Percentiles rank a stretch among this genome's conserved stretches.
Evolutionary conservation across 495 filamentous ascomycete genomes (phyloP).

Genomic region (Bombardia bombarda): DNA sequence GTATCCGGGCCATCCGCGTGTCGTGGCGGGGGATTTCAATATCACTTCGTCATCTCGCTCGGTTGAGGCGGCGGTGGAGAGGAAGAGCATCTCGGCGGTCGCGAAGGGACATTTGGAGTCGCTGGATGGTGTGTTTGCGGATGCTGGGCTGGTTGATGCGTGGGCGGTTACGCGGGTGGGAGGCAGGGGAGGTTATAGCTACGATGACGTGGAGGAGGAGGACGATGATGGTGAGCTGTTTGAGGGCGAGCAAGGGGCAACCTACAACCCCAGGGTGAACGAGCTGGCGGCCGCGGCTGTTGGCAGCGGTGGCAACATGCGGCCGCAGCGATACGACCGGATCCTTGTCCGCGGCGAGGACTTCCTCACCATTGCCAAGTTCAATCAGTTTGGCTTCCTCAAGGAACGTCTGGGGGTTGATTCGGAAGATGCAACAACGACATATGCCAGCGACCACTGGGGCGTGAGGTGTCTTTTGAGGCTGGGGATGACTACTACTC

Average conservation of each 20-base stretch:
- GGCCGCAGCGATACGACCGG: constrained; percentile 53
- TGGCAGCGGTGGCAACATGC: constrained; percentile 28
- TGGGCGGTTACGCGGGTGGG: constrained; percentile 30
- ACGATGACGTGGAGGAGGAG: constrained; percentile 3
- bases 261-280: constrained; percentile 47
- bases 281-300: constrained; percentile 37
- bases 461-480: constrained; percentile 40
- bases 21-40: constrained; percentile 54
- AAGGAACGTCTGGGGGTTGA: constrained; percentile 7
- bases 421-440: neutral
- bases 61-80: constrained; percentile 39
- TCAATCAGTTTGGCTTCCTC: constrained; percentile 43
- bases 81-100: constrained; percentile 32
- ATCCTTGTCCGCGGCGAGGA: constrained; percentile 38
- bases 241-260: constrained; percentile 49
- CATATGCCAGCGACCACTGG: constrained; percentile 50
- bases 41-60: constrained; percentile 42
- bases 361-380: constrained; percentile 24
- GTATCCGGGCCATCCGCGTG: constrained; percentile 33
- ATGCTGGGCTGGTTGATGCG: constrained; percentile 32
- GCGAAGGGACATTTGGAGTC: constrained; percentile 21
- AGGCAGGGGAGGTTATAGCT: neutral
- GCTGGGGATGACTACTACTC: too few species aligned
- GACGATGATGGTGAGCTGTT: constrained; percentile 15
- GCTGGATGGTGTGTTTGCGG: constrained; percentile 26